These are phyloP conservation scores for Malassezia slooffiae DNA, from an alignment of 1,284 basidiomycete species.

Conservation along the genomic window DNA sequence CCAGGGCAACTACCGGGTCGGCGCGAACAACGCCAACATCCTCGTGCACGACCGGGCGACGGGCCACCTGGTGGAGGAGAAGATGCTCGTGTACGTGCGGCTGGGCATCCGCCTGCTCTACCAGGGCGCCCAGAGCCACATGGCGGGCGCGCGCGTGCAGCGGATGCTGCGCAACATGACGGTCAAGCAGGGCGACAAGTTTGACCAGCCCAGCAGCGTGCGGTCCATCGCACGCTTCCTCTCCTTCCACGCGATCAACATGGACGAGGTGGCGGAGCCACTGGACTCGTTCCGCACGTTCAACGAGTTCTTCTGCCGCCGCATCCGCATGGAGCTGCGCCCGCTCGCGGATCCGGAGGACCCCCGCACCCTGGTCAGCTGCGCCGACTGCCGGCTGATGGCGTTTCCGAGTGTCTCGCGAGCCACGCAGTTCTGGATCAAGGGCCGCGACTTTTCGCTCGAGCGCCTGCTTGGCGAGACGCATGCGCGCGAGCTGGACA, in stretches of 20 bases:
- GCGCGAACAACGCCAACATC: slow-evolving; percentile 86
- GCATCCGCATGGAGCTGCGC: slow-evolving; percentile 70
- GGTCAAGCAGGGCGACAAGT: slow-evolving; percentile 89
- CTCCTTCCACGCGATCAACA: slow-evolving; percentile 73
- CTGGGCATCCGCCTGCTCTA: slow-evolving; percentile 83
- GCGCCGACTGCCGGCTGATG: slow-evolving; percentile 89
- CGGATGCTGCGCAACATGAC: slow-evolving; percentile 75
- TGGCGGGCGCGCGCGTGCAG: slow-evolving; percentile 77
- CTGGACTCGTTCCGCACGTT: slow-evolving; percentile 73
- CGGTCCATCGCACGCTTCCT: slow-evolving; percentile 78
- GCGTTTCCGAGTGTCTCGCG: slow-evolving; percentile 72
- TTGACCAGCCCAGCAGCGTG: slow-evolving; percentile 71
- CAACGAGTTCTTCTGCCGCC: slow-evolving; percentile 84
- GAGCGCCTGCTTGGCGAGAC: slow-evolving; percentile 64
- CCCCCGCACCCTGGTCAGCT: slow-evolving; percentile 65
- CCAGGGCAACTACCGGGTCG: slow-evolving; percentile 70
- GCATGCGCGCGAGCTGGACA: not conserved
- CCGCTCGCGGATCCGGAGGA: slow-evolving; percentile 66
- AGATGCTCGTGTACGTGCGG: slow-evolving; percentile 89
- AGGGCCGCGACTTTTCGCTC: slow-evolving; percentile 83
- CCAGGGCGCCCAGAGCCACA: slow-evolving; percentile 74
- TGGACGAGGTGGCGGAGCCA: slow-evolving; percentile 71
- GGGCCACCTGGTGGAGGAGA: slow-evolving; percentile 89
- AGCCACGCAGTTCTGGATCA: slow-evolving; percentile 89
- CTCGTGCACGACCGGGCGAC: slow-evolving; percentile 57